Conservation (phyloP, 164 flowering plant species). For the Chimonanthus praecox region DNA sequence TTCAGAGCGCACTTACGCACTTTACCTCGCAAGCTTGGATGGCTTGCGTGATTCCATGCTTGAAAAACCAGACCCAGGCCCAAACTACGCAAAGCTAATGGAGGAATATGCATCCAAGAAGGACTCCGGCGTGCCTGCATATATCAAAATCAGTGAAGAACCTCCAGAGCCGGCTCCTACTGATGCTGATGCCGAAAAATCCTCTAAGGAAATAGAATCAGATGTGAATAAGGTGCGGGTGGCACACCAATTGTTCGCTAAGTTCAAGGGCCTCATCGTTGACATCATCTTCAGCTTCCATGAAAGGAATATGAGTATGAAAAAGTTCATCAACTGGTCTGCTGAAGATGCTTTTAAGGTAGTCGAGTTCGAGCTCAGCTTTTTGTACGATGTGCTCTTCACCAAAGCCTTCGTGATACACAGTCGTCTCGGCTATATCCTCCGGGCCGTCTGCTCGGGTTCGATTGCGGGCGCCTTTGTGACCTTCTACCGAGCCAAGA, state of each 20-base stretch:
- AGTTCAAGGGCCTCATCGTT: constrained; percentile 19
- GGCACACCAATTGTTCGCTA: background rate
- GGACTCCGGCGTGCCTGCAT: constrained; percentile 21
- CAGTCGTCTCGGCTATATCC: background rate
- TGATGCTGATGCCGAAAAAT: background rate
- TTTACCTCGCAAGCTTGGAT: constrained; percentile 30
- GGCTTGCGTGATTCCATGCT: constrained; percentile 10
- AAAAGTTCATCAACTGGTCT: background rate
- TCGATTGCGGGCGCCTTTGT: background rate
- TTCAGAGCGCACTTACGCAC: constrained; percentile 30
- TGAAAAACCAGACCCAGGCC: constrained; percentile 19
- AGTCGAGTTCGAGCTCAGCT: constrained; percentile 27
- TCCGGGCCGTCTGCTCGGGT: background rate
- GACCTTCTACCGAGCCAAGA: constrained; percentile 3
- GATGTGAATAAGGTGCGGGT: background rate
- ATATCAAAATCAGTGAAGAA: constrained; percentile 10
- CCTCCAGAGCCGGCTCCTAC: background rate
- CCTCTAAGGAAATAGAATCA: too few relatives aligned
- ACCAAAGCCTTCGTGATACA: constrained; percentile 23
- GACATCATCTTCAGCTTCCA: constrained; percentile 27
- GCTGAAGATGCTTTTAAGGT: constrained; percentile 17
- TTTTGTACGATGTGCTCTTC: constrained; percentile 26
- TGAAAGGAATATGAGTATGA: constrained; percentile 14
- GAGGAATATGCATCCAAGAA: constrained; percentile 30
- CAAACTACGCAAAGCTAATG: constrained; percentile 39